Conservation (phyloP, 2,329 filamentous ascomycete species). For the Botrytis medusae region DNA sequence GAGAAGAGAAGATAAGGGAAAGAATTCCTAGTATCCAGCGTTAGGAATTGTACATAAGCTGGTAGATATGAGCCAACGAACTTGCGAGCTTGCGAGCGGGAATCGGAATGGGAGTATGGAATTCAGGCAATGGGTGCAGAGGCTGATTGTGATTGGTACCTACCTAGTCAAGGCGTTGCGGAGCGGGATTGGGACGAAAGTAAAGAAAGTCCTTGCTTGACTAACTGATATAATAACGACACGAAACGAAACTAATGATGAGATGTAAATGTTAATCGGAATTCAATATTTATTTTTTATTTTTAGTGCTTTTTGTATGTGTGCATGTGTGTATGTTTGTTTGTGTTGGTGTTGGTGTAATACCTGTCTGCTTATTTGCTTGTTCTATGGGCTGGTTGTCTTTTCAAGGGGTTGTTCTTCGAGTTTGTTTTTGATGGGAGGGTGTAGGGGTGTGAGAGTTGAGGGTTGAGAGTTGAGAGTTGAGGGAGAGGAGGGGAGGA, state of each 20-base stretch:
- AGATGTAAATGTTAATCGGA: conserved; percentile 13
- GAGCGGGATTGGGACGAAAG: not conserved
- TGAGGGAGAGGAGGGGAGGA: too few species aligned
- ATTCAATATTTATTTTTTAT: not conserved
- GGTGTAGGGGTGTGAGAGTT: too few species aligned
- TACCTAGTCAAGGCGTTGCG: not conserved
- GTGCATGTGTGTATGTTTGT: not conserved
- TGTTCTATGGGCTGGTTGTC: too few species aligned
- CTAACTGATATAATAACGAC: not conserved
- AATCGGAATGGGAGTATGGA: not conserved
- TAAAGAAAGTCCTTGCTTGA: not conserved
- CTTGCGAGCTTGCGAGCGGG: not conserved
- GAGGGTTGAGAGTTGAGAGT: too few species aligned
- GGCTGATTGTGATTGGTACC: not conserved
- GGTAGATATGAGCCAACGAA: conserved; percentile 6
- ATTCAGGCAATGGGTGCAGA: not conserved
- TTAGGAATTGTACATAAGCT: conserved; percentile 16
- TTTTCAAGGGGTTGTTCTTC: too few species aligned
- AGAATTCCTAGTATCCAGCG: not conserved
- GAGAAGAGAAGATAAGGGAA: not conserved
- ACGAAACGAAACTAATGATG: conserved; percentile 12
- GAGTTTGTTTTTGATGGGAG: too few species aligned
- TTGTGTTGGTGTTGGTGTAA: rapidly evolving
- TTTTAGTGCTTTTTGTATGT: not conserved
- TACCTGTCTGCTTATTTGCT: not conserved